Percentiles rank a stretch among this genome's conserved stretches.
phyloP scores from a whole-genome alignment of 2,329 filamentous ascomycete species.

The Diplodia mutila region DNA sequence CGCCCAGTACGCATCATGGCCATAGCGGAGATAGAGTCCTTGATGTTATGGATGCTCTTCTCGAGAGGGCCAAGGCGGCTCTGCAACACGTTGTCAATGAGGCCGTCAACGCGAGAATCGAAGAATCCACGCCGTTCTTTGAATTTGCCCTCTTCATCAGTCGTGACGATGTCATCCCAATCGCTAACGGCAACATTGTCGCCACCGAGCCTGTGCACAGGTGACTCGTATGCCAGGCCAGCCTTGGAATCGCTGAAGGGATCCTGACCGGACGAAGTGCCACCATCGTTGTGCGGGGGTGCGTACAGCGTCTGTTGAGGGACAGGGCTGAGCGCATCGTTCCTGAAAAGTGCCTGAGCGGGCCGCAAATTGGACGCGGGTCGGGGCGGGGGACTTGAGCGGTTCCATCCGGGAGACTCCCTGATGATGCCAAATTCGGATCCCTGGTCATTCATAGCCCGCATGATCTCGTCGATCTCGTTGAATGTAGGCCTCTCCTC shows the following conservation, averaged over 20 bases:
- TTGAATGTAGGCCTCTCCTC: slow-evolving; percentile 63
- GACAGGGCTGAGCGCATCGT: slow-evolving; percentile 74
- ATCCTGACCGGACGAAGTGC: slow-evolving; percentile 48
- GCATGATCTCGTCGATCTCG: slow-evolving; percentile 92
- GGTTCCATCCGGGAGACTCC: slow-evolving; percentile 27
- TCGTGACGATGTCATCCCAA: slow-evolving; percentile 86
- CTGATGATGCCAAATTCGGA: slow-evolving; percentile 76
- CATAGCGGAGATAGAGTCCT: slow-evolving; percentile 61
- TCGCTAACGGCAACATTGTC: slow-evolving; percentile 76
- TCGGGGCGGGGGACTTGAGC: slow-evolving; percentile 29
- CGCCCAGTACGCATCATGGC: slow-evolving; percentile 57
- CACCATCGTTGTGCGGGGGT: slow-evolving; percentile 8
- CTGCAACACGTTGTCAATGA: slow-evolving; percentile 78
- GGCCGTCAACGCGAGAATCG: slow-evolving; percentile 82
- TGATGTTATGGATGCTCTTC: slow-evolving; percentile 74
- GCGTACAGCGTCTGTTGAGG: slow-evolving; percentile 58
- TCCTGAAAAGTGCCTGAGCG: slow-evolving; percentile 57
- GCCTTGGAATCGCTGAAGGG: slow-evolving; percentile 67
- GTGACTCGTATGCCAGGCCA: slow-evolving; percentile 57
- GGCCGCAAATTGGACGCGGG: slow-evolving; percentile 39
- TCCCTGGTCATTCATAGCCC: slow-evolving; percentile 74
- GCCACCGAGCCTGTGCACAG: slow-evolving; percentile 66
- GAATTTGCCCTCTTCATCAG: slow-evolving; percentile 81
- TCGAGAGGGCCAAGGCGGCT: slow-evolving; percentile 80
- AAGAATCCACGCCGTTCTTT: slow-evolving; percentile 84